Evolutionary conservation across 176 grass and related monocot species (phyloP), one percentile per base, ranked within the genome.

Genomic region (bread wheat (Triticum aestivum)): DNA sequence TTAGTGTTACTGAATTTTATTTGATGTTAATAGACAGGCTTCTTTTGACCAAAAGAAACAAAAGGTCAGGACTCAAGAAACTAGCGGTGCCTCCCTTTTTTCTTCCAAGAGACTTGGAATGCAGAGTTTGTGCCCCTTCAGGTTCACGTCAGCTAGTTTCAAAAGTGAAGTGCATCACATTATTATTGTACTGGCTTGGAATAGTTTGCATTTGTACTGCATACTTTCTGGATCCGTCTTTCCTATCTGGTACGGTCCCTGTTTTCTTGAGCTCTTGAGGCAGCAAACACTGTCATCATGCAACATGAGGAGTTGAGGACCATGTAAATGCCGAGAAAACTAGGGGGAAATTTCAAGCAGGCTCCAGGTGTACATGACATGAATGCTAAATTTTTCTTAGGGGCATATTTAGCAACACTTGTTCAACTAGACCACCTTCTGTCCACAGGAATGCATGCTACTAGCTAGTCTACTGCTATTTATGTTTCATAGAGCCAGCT

Each of bases 161-260:
- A 82, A 77, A 90, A 83, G 58, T 2, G 65, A 90, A 83, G 58
- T 2, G 65, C 10, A 73, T 10, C 56, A 35, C 8, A 75, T 83
- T 87, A 80, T 67, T 79, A 45, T 47, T 87, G 42, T 79, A 81
- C 75, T 87, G 35, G 20, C 37, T 64, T 79, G 24, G 18, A 84
- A 26, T 24, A 65, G 44, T 80, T 35, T 66, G 42, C 59, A 74
- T 27, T 37, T 14, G 29, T 41, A 54, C 34, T 56, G 4, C 44
- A 75, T 17, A 44, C 67, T 89, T 79, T 32, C 23, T 75, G 61
- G 33, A 27, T 34, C 9, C 1, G 66, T 73, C 42, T 33, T 89
- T 61, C 69, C 13, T 82, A 75, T 80, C 61, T 34, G 42, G 66
- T 63, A 52, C 21, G 34, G 51, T 85, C 35, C 29, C 17, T 87